Evolutionary conservation across 306 rosid species (phyloP).

Genomic region (Vigna trinervia): DNA sequence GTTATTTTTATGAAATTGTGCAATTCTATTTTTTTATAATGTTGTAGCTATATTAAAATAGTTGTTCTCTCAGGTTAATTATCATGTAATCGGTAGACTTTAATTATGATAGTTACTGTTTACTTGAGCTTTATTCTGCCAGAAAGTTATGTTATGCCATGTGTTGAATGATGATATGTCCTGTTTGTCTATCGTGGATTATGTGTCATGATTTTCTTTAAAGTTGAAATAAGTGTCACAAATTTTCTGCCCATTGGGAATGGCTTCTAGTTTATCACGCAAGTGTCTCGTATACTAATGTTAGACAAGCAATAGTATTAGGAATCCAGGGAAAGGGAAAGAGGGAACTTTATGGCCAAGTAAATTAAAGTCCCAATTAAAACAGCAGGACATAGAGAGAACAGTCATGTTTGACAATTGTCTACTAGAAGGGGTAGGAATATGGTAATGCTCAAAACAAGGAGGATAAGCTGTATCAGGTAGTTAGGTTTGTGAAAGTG

Average conservation of each 20-base stretch:
- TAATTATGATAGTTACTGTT: conserved; percentile 6
- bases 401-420: not conserved
- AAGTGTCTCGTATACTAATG: not conserved
- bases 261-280: not conserved
- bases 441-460: conserved; percentile 8
- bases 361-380: not conserved
- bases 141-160: not conserved
- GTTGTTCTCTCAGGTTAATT: conserved; percentile 4
- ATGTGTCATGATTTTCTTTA: not conserved
- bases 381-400: not conserved
- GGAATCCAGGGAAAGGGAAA: not conserved
- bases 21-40: not conserved
- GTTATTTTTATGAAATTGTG: not conserved
- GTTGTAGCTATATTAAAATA: conserved; percentile 25
- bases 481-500: not conserved
- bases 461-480: not conserved
- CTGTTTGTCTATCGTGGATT: not conserved
- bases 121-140: not conserved
- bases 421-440: not conserved
- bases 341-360: not conserved
- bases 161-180: not conserved
- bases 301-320: not conserved
- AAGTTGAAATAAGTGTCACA: not conserved
- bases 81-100: not conserved
- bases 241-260: conserved; percentile 18